Percentiles rank a stretch among this genome's conserved stretches.
Conservation (phyloP, 2,329 filamentous ascomycete genomes). For the Beauveria sp. region DNA sequence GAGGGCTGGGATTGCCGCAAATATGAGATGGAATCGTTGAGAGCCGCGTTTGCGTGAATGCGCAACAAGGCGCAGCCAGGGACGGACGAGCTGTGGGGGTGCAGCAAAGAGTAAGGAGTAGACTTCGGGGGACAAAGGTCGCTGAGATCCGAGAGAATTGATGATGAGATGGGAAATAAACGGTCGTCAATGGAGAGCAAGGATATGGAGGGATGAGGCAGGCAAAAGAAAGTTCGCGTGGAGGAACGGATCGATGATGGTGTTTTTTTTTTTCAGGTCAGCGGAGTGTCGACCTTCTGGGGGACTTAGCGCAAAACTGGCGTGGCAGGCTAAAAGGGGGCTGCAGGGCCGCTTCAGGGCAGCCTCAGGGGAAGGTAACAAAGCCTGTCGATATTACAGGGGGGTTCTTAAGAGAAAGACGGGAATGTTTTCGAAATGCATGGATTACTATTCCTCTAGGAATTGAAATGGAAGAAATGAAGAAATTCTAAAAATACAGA, state of each 20-base stretch:
- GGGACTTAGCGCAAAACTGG: too few species aligned
- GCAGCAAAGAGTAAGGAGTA: neutral
- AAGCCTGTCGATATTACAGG: neutral
- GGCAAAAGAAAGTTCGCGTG: slow-evolving; percentile 8
- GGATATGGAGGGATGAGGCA: slow-evolving; percentile 3
- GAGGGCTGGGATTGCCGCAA: neutral
- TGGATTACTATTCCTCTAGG: too few species aligned
- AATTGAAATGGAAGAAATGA: neutral
- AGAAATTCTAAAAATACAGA: neutral
- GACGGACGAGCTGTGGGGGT: neutral
- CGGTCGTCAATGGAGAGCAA: neutral
- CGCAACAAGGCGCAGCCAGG: neutral
- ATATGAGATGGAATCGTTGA: neutral
- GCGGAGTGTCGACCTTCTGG: neutral
- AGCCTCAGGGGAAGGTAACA: neutral
- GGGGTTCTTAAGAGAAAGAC: neutral
- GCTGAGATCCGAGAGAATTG: neutral
- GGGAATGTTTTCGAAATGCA: too few species aligned
- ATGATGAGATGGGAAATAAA: neutral
- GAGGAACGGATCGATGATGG: neutral
- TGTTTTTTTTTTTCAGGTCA: neutral
- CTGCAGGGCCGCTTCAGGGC: neutral
- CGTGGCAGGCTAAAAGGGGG: neutral
- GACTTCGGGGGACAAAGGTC: neutral
- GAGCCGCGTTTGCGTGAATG: neutral